These are phyloP conservation scores for Talaromyces amestolkiae DNA, from an alignment of 2,329 filamentous ascomycete species.

Conservation along the genomic window DNA sequence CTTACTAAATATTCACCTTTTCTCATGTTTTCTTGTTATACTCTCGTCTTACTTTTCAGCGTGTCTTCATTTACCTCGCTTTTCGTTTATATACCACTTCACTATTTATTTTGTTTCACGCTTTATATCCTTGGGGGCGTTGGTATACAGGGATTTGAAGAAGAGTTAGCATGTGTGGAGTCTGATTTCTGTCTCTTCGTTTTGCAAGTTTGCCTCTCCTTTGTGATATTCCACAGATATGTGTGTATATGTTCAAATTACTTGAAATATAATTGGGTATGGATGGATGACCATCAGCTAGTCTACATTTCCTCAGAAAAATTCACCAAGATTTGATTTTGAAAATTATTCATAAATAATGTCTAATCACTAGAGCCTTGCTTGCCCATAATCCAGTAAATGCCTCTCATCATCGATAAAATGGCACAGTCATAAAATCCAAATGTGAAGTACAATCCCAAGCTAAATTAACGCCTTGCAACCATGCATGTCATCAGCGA, in stretches of 20 bases:
- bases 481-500: slow-evolving; percentile 6
- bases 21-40: not conserved
- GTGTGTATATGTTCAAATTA: not conserved
- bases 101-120: not conserved
- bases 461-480: slow-evolving; percentile 3
- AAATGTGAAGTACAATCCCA: not conserved
- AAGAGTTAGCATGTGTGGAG: not conserved
- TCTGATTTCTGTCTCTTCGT: not conserved
- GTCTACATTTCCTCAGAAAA: too few species aligned
- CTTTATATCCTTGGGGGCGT: not conserved
- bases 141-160: not conserved
- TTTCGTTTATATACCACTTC: not conserved
- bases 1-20: too few species aligned
- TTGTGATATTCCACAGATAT: not conserved
- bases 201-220: not conserved
- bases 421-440: not conserved
- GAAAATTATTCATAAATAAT: not conserved
- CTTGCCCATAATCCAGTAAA: not conserved
- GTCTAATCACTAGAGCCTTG: not conserved
- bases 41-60: not conserved
- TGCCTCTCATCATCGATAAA: not conserved
- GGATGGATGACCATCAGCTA: too few species aligned
- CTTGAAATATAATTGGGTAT: not conserved
- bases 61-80: not conserved
- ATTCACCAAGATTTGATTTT: not conserved